A percentile compares a stretch with the other conserved stretches of the same genome.
Conservation (phyloP, 345 rosid genomes). For the Firmiana major region DNA sequence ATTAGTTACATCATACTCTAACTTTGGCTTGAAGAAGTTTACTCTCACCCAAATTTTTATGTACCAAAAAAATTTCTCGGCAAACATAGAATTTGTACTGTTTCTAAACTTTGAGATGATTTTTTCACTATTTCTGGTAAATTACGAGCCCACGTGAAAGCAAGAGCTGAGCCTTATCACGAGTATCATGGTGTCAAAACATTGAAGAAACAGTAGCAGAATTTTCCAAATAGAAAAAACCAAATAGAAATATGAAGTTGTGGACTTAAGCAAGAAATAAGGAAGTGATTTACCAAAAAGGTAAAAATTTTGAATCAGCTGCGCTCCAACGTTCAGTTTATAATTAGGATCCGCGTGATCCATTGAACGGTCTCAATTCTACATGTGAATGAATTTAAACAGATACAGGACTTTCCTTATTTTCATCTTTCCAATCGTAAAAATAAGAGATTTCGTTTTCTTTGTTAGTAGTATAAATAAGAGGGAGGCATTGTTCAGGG, state of each 20-base stretch:
- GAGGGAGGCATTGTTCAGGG: neutral
- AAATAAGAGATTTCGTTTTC: neutral
- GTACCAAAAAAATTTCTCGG: no score
- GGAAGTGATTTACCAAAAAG: neutral
- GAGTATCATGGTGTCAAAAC: neutral
- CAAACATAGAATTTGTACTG: neutral
- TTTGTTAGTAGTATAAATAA: constrained; percentile 7
- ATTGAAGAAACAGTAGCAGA: neutral
- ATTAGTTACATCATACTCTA: no score
- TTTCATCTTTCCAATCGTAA: neutral
- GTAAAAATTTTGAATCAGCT: constrained; percentile 8
- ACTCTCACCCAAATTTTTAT: no score
- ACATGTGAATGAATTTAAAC: constrained; percentile 69
- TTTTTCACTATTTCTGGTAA: neutral
- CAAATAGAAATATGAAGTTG: neutral
- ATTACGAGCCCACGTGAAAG: neutral
- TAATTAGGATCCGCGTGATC: constrained; percentile 39
- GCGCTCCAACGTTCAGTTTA: constrained; percentile 23
- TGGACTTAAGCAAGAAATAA: constrained; percentile 4
- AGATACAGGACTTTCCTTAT: neutral
- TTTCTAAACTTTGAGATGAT: neutral
- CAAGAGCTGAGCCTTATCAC: constrained; percentile 7
- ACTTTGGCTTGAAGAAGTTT: no score
- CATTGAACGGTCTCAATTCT: constrained; percentile 30
- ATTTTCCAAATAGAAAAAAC: neutral